These are phyloP conservation scores for Acorus gramineus DNA, from an alignment of 106 monocot species.

Conservation along the genomic window DNA sequence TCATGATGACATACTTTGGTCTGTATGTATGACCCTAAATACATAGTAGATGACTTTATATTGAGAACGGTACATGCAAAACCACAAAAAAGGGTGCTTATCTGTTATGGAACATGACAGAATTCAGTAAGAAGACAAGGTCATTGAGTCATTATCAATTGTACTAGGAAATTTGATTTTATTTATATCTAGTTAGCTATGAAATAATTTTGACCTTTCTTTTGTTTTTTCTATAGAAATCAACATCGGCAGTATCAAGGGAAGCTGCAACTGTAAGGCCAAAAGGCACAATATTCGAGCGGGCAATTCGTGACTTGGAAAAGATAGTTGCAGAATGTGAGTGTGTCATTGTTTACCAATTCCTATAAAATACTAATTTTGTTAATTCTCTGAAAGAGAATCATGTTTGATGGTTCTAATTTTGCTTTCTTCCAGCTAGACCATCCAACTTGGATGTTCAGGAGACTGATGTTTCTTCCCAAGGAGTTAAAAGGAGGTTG, in stretches of 20 bases:
- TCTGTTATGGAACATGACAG: too few relatives aligned
- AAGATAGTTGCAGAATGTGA: constrained; percentile 81
- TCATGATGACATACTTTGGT: too few relatives aligned
- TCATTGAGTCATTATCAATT: too few relatives aligned
- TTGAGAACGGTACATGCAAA: too few relatives aligned
- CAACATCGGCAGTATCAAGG: constrained; percentile 27
- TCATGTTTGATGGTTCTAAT: too few relatives aligned
- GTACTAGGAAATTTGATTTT: too few relatives aligned
- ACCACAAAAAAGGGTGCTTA: too few relatives aligned
- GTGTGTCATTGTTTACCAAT: neutral
- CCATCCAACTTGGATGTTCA: constrained; percentile 49
- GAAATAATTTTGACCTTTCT: neutral
- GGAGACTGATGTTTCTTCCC: constrained; percentile 47
- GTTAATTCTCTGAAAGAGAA: too few relatives aligned
- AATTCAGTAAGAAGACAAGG: too few relatives aligned
- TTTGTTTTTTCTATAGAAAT: constrained; percentile 19
- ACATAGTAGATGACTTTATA: too few relatives aligned
- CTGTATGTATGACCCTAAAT: too few relatives aligned
- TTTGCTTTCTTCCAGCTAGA: constrained; percentile 38
- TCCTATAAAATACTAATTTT: too few relatives aligned
- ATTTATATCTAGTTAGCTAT: neutral
- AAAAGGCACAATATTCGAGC: constrained; percentile 73
- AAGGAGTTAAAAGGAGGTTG: constrained; percentile 70
- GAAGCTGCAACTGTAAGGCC: constrained; percentile 42
- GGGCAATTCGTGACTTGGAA: constrained; percentile 85